Evolutionary conservation across 2,329 filamentous ascomycete genomes (phyloP).

Genomic region (Trichoderma sp.): DNA sequence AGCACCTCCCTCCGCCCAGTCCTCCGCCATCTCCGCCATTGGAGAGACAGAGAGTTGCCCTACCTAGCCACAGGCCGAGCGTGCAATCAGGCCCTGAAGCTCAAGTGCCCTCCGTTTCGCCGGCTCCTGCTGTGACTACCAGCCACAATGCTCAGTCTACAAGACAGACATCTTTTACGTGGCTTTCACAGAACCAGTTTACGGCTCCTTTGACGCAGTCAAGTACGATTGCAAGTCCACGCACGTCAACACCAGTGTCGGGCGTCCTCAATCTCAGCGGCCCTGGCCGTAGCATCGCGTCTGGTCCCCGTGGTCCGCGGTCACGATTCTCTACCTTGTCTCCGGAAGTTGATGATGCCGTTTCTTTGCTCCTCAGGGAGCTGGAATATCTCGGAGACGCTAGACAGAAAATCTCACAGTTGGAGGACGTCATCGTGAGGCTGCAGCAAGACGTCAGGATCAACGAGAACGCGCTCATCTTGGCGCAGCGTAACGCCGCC

Average conservation of each 20-base stretch:
- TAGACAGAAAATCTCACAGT: slow-evolving; percentile 18
- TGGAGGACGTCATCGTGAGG: slow-evolving; percentile 21
- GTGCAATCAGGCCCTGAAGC: background rate
- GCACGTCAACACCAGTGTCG: slow-evolving; percentile 5
- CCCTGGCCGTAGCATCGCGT: background rate
- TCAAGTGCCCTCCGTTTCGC: background rate
- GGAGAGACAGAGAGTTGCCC: slow-evolving; percentile 18
- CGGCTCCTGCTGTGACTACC: background rate
- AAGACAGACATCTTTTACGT: slow-evolving; percentile 10
- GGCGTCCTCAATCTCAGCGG: slow-evolving; percentile 5
- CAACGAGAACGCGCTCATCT: slow-evolving; percentile 23
- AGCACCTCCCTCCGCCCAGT: slow-evolving; percentile 21
- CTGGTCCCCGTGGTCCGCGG: slow-evolving; percentile 10
- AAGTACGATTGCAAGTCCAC: background rate
- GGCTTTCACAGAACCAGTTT: slow-evolving; percentile 20
- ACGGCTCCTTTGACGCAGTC: slow-evolving; percentile 14
- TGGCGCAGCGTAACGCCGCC: slow-evolving; percentile 25
- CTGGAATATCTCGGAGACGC: slow-evolving; percentile 25
- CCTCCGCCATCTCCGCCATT: slow-evolving; percentile 23
- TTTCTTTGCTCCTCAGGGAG: slow-evolving; percentile 15
- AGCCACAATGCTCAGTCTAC: background rate
- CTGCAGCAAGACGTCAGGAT: slow-evolving; percentile 23
- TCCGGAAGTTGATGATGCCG: slow-evolving; percentile 21
- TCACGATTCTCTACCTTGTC: slow-evolving; percentile 25
- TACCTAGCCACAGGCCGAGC: slow-evolving; percentile 21